Evolutionary conservation across 495 filamentous ascomycete genomes (phyloP).

Genomic region (Polyplosphaeria fusca): DNA sequence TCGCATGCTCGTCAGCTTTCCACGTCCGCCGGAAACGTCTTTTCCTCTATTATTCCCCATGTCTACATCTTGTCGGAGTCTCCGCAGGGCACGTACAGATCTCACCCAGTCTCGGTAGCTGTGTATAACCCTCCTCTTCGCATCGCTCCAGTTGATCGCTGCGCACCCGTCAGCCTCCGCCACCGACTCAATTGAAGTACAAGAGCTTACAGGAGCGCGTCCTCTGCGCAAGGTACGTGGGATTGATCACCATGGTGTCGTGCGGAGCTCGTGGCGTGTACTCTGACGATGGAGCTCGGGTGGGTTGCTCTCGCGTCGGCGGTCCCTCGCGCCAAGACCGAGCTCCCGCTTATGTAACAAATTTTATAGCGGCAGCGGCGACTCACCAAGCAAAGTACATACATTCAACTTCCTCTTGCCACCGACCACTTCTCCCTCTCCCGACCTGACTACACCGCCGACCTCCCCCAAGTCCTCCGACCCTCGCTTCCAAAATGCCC

Average conservation of each 20-base stretch:
- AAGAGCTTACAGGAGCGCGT: slow-evolving; percentile 72
- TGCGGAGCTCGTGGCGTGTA: slow-evolving; percentile 4
- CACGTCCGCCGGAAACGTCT: slow-evolving; percentile 66
- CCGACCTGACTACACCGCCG: background rate
- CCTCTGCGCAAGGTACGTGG: slow-evolving; percentile 84
- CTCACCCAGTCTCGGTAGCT: slow-evolving; percentile 93
- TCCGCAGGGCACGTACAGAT: slow-evolving; percentile 62
- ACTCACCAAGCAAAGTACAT: too few relatives aligned
- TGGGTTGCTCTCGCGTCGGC: too few relatives aligned
- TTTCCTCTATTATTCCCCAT: slow-evolving; percentile 89
- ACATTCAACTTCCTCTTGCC: too few relatives aligned
- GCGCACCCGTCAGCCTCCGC: slow-evolving; percentile 17
- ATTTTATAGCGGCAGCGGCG: too few relatives aligned
- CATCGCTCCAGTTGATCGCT: slow-evolving; percentile 87
- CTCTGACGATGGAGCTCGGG: slow-evolving; percentile 15
- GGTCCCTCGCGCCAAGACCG: slow-evolving; percentile 8
- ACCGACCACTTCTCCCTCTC: too few relatives aligned
- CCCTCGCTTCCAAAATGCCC: slow-evolving; percentile 81
- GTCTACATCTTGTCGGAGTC: slow-evolving; percentile 71
- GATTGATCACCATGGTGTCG: slow-evolving; percentile 71
- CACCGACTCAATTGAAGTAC: background rate
- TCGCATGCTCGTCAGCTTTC: background rate
- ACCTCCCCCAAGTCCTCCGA: too few relatives aligned
- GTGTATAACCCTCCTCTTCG: slow-evolving; percentile 73
- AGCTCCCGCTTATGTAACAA: too few relatives aligned